Evolutionary conservation across 495 filamentous ascomycete species (phyloP).

Genomic region (Copromyces sp.): DNA sequence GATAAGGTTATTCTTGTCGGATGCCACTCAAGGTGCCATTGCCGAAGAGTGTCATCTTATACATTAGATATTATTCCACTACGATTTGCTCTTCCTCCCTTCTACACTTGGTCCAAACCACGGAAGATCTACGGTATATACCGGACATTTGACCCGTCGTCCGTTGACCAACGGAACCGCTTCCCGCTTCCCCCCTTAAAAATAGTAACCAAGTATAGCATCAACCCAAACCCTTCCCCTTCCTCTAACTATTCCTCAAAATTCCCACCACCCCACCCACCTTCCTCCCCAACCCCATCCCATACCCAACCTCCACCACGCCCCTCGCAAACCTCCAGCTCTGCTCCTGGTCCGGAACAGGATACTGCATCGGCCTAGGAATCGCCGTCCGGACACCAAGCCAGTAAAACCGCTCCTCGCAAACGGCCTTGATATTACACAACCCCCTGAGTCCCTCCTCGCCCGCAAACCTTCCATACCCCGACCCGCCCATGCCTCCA

Average conservation of each 20-base stretch:
- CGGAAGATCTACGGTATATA: background rate
- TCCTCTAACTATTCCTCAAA: conserved; percentile 27
- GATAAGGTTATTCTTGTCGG: background rate
- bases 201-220: background rate
- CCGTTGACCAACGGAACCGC: background rate
- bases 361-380: conserved; percentile 69
- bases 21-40: background rate
- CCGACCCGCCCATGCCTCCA: conserved; percentile 75
- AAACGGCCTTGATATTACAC: conserved; percentile 80
- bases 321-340: conserved; percentile 48
- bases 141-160: background rate
- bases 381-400: conserved; percentile 62
- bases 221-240: background rate
- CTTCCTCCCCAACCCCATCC: conserved; percentile 27
- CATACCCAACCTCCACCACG: conserved; percentile 46
- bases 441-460: conserved; percentile 76
- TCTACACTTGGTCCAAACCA: background rate
- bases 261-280: conserved; percentile 30
- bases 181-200: background rate
- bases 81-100: background rate
- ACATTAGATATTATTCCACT: background rate
- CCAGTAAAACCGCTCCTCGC: conserved; percentile 58
- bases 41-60: background rate
- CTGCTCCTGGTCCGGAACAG: conserved; percentile 45
- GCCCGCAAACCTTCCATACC: conserved; percentile 89